Conservation (phyloP, 805 yeast species). For the Cephaloascus albidus region DNA sequence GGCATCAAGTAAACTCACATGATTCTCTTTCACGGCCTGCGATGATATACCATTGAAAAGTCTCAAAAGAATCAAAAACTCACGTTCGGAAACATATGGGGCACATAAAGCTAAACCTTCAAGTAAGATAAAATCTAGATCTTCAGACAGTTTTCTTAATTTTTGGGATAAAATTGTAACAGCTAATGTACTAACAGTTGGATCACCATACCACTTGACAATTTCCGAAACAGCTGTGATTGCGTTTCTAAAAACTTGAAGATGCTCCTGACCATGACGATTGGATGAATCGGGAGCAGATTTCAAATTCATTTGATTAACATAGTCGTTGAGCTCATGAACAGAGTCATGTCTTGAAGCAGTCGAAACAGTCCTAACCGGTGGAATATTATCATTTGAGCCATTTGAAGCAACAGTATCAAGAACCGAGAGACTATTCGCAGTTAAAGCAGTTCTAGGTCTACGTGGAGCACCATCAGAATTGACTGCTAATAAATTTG, state of each 20-base stretch:
- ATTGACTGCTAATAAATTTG: constrained; percentile 59
- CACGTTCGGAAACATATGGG: constrained; percentile 51
- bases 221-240: constrained; percentile 60
- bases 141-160: constrained; percentile 35
- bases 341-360: neutral
- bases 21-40: constrained; percentile 32
- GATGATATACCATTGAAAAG: constrained; percentile 42
- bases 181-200: constrained; percentile 65
- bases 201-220: constrained; percentile 57
- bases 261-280: constrained; percentile 21
- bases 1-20: constrained; percentile 23
- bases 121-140: constrained; percentile 46
- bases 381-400: neutral
- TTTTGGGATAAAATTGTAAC: constrained; percentile 80
- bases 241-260: constrained; percentile 50
- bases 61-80: constrained; percentile 53
- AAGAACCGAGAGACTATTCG: neutral
- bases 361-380: neutral
- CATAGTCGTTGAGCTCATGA: neutral
- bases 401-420: neutral
- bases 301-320: neutral
- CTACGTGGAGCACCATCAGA: constrained; percentile 19
- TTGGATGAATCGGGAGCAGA: neutral
- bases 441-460: neutral
- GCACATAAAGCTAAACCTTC: constrained; percentile 58